Evolutionary conservation across 2,329 filamentous ascomycete genomes (phyloP), one percentile per base, ranked within the genome.

Genomic region (Rutstroemia sp.): DNA sequence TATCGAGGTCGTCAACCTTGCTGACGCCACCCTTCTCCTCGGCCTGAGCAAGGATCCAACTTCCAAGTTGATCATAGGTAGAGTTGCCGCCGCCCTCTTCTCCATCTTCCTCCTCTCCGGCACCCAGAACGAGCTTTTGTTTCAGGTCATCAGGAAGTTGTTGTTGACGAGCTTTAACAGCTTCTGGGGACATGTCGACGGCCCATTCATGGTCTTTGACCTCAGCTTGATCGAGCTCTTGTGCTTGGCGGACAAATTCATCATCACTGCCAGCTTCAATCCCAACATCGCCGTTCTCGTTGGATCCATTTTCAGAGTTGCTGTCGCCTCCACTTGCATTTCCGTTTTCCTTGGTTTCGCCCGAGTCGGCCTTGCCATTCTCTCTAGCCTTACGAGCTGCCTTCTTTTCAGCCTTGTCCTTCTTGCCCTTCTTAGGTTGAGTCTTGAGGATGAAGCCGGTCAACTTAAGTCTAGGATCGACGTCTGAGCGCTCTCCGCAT

Each of bases 401-500:
- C 78, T 94, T 95, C 73, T 88, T 81, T 71, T 84, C 89, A 56
- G 90, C 87, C 81, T 96, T 97, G 79, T 96, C 90, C 76, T 95
- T 96, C 82, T 96, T 96, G 74, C 90, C 90, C 79, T 95, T 95
- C 79, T 95, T 95, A 67, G 89, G 87, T 73, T 90, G 86, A 72
- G 94, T 95, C 83, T 97, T 97, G 72, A 97, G 77, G 72, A 99
- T 96, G 79, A 96, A 99, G 61, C 89, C 89, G 74, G 89, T 95
- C 64, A 99, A 86, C 81, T 99, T 99, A 73, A 95, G 84, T 70
- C 92, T 90, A 64, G 92, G 80, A 69, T 97, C 92, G 56, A 96
- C 92, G 61, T 94, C 87, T 64, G 88, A 88, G 69, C 90, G 91
- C 75, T 95, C 88, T 71, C 94, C 94, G 71, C 94, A 99, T 61